Evolutionary conservation across 345 rosid genomes (phyloP), one percentile per base, ranked within the genome.

Genomic region (Acer yangbiense): DNA sequence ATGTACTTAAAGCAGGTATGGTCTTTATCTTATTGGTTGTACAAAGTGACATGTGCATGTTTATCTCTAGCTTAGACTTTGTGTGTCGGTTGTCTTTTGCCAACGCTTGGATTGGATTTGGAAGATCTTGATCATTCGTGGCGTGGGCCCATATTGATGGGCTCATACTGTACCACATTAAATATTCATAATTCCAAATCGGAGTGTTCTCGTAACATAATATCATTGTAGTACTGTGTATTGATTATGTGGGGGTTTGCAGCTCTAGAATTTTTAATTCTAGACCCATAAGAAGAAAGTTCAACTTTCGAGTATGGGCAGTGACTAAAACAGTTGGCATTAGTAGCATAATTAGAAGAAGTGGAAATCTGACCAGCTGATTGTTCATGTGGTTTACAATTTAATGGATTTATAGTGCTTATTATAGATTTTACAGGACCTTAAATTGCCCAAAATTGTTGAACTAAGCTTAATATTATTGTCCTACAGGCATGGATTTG

Each of bases 1-100:
- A 87, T 74, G 97, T 87, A 39, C 97, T 94, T 76, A 91, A 84
- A 84, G 98, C 98, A 7, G 98, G 97, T 89, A 84, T 20, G 52
- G 72, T 46, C 50, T 43, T 43, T 55, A 4, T 66, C 64, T 44
- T 73, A 35, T 35, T 4, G 39, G n/a, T 61, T 23, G n/a, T 52
- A 4, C 52, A 9, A 60, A 60, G 21, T 62, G n/a, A 0, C 73
- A 75, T 68, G 80, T 77, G 83, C 80, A 5, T 78, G 10, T 79
- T 78, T 55, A 13, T 21, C 32, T 57, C 44, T 39, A 27, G n/a
- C 41, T 29, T 66, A n/a, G 39, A 62, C 67, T 25, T 44, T 5
- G 25, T 1, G 11, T 16, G 68, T 74, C 69, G 77, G 77, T 17
- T 46, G 60, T 46, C 13, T 60, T 16, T 25, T 63, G 27, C 39